Base-by-base conservation (phyloP, 345 rosid species). In the Euphorbia lathyris region DNA sequence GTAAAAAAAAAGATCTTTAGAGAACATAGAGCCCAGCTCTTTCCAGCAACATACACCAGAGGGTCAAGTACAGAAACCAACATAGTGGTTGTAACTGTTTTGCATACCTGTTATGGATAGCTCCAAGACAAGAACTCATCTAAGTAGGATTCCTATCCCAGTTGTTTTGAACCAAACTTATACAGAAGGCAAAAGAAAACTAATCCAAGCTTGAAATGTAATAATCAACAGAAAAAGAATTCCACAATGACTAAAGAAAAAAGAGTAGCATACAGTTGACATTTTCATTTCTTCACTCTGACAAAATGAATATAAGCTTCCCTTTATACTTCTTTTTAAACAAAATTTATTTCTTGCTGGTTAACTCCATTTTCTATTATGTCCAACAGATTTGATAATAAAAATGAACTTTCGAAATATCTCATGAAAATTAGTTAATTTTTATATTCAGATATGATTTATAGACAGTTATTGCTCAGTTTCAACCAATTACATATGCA, bases 51-150 rank as follows among this genome's bases (percentile, higher is more conserved):
- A 17, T 27, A 29, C n/a, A 59, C 17, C 25, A 22, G 13, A 22
- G 57, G 51, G 36, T 23, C 19, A 55, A 52, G 25, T 3, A 58
- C 10, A 47, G 42, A 48, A 45, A 47, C 9, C 30, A 38, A 68
- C 16, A 55, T 10, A 4, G 10, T 13, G 53, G 16, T 59, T 27
- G 60, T 30, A 5, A 60, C 32, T 45, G 25, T 32, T 19, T 47
- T n/a, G 29, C 43, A 27, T 42, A 16, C 1, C 5, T 42, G 19
- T 22, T 17, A 48, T 32, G 58, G 30, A 30, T 14, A 51, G 25
- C 73, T 60, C 63, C 63, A 68, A 17, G 52, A 55, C 55, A 36
- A 32, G 40, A 66, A 22, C 17, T 12, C 48, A 34, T 22, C 19
- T 22, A 25, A 36, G 11, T n/a, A 29, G 45, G 40, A n/a, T n/a